A percentile compares a stretch with the other conserved stretches of the same genome.
These are phyloP conservation scores for Xylaria intraflava DNA, from an alignment of 495 filamentous ascomycete genomes.

Conservation along the genomic window DNA sequence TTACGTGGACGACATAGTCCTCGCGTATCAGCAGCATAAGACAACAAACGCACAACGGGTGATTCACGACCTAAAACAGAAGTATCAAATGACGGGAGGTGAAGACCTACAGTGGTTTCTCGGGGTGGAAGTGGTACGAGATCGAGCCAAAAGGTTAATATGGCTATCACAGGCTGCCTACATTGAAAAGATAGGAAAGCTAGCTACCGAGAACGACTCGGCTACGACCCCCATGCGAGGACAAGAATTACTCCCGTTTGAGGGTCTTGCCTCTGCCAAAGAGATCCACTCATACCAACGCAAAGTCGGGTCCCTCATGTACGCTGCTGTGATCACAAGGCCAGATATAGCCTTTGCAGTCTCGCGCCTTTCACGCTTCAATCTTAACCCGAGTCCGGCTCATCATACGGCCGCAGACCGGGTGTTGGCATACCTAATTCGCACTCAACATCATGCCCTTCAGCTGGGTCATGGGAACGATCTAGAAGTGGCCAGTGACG, in stretches of 20 bases:
- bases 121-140: neutral
- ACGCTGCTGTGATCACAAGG: neutral
- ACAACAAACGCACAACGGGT: neutral
- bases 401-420: neutral
- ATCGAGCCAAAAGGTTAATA: neutral
- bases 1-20: neutral
- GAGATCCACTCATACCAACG: neutral
- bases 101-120: neutral
- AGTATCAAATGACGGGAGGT: neutral
- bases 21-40: neutral
- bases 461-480: neutral
- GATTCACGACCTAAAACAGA: neutral
- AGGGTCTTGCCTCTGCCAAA: neutral
- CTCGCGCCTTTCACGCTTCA: neutral
- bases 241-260: neutral
- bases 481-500: neutral
- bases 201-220: too few species aligned
- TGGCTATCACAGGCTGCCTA: neutral
- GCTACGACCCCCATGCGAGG: neutral
- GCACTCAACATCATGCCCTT: neutral
- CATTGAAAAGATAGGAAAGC: neutral
- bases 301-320: neutral
- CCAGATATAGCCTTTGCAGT: neutral
- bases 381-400: neutral
- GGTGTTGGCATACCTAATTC: neutral